Evolutionary conservation across 352 stramenopile genomes (phyloP).

Genomic region (Globisporangium cystogenes): DNA sequence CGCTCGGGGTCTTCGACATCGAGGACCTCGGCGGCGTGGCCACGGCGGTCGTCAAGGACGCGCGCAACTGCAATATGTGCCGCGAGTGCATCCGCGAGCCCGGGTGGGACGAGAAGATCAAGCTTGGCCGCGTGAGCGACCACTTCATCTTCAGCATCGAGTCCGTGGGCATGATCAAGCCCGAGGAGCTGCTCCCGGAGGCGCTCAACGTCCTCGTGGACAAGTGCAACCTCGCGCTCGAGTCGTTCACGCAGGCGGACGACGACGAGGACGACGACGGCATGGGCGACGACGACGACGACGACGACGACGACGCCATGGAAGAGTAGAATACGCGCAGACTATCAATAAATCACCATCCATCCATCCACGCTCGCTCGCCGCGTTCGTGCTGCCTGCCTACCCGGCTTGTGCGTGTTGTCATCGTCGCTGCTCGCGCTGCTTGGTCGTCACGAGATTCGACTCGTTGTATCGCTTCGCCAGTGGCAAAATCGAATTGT

Average conservation of each 20-base stretch:
- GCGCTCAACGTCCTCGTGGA: constrained; percentile 74
- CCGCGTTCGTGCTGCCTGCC: background rate
- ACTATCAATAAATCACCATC: constrained; percentile 25
- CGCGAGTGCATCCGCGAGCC: constrained; percentile 94
- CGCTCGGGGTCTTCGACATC: constrained; percentile 88
- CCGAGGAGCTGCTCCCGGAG: constrained; percentile 73
- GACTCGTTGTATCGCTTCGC: background rate
- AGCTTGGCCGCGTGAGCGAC: constrained; percentile 89
- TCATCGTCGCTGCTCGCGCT: no score
- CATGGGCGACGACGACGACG: constrained; percentile 34
- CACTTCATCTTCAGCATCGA: constrained; percentile 96
- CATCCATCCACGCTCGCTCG: constrained; percentile 5
- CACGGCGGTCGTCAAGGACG: constrained; percentile 80
- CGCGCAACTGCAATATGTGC: constrained; percentile 94
- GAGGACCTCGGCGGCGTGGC: constrained; percentile 77
- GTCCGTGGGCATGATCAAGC: constrained; percentile 83
- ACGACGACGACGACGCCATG: constrained; percentile 62
- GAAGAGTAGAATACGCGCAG: constrained; percentile 12
- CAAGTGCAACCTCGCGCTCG: constrained; percentile 82
- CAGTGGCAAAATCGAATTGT: constrained; percentile 1
- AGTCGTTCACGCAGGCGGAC: constrained; percentile 60
- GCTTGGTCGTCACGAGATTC: background rate
- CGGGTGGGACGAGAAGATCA: constrained; percentile 83
- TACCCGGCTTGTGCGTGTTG: no score
- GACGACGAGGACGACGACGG: constrained; percentile 46